Evolutionary conservation across 2,329 filamentous ascomycete species (phyloP).

Genomic region (Dactylella cylindrospora): DNA sequence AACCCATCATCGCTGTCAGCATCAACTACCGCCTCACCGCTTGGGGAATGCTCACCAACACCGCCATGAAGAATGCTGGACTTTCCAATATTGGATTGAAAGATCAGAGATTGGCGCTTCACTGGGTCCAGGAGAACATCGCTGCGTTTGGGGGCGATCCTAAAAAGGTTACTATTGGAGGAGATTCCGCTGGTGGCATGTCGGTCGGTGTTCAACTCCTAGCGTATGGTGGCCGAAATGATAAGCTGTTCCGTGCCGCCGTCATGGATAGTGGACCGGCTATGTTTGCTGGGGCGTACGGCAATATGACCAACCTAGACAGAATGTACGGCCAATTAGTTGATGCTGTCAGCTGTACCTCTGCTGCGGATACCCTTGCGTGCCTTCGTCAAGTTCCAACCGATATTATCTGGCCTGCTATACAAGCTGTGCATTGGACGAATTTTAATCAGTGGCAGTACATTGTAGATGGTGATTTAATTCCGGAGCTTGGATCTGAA

Average conservation of each 20-base stretch:
- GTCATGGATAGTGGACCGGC: constrained; percentile 57
- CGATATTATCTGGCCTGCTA: constrained; percentile 29
- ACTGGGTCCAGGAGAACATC: constrained; percentile 79
- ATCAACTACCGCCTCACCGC: constrained; percentile 76
- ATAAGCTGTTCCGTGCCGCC: constrained; percentile 59
- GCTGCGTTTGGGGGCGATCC: constrained; percentile 76
- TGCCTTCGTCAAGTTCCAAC: constrained; percentile 65
- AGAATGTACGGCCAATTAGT: constrained; percentile 66
- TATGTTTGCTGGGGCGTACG: constrained; percentile 55
- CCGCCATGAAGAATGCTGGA: constrained; percentile 57
- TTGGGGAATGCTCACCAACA: constrained; percentile 72
- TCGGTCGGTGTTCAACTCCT: constrained; percentile 40
- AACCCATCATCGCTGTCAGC: constrained; percentile 67
- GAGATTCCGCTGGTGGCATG: constrained; percentile 64
- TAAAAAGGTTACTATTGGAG: constrained; percentile 76
- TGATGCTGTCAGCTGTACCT: constrained; percentile 61
- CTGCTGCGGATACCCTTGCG: constrained; percentile 60
- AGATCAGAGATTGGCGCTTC: constrained; percentile 70
- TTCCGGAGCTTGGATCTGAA: constrained; percentile 58
- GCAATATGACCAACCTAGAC: constrained; percentile 63
- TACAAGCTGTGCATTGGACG: constrained; percentile 49
- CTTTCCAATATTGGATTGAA: constrained; percentile 68
- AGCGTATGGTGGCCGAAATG: constrained; percentile 52
- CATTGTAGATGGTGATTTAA: constrained; percentile 61
- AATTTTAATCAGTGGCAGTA: constrained; percentile 56